Evolutionary conservation across 495 filamentous ascomycete species (phyloP).

Genomic region (Evernia prunastri): DNA sequence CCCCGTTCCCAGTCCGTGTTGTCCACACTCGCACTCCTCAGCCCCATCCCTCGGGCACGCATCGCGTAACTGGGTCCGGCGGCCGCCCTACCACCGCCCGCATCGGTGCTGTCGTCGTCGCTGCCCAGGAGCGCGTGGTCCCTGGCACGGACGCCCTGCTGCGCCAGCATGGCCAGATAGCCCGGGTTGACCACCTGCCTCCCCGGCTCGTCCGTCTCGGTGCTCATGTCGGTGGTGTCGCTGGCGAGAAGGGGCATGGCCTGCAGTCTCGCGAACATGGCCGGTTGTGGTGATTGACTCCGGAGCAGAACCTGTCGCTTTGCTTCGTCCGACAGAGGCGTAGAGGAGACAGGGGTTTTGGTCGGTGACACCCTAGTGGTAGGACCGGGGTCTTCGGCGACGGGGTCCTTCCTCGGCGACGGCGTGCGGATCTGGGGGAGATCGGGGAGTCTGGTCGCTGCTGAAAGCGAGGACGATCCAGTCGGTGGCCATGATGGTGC

Average conservation of each 20-base stretch:
- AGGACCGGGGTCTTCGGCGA: not conserved
- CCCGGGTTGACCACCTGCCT: not conserved
- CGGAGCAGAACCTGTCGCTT: not conserved
- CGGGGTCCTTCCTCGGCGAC: not conserved
- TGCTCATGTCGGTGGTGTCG: constrained; percentile 4
- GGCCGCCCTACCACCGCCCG: not conserved
- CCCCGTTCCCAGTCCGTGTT: not conserved
- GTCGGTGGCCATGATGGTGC: not conserved
- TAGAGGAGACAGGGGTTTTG: not conserved
- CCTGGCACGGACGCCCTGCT: not conserved
- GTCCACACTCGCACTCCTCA: not conserved
- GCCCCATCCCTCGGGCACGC: not conserved
- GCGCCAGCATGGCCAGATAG: not conserved
- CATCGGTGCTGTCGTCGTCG: constrained; percentile 3
- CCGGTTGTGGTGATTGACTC: not conserved
- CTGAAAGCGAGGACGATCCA: not conserved
- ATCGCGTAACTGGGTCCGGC: not conserved
- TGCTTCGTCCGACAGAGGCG: not conserved
- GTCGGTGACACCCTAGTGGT: not conserved
- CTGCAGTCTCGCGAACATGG: not conserved
- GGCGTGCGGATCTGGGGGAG: not conserved
- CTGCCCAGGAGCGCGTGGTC: not conserved
- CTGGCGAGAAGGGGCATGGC: not conserved
- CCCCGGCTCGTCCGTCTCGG: not conserved
- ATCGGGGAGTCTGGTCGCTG: not conserved